Evolutionary conservation across 257 asterid genomes (phyloP).

Genomic region (Gentiana dahurica): DNA sequence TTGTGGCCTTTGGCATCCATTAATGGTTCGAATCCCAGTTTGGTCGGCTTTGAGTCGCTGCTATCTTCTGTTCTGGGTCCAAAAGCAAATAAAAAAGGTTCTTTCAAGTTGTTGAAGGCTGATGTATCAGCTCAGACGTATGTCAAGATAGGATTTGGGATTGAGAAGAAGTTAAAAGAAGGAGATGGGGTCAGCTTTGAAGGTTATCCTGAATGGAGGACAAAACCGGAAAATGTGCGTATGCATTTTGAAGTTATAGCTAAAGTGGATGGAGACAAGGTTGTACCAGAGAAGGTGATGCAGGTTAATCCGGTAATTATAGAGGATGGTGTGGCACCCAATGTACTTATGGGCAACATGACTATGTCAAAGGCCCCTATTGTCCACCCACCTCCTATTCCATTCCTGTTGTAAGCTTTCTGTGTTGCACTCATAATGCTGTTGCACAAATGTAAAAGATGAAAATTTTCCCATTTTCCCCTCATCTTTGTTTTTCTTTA

Average conservation of each 20-base stretch:
- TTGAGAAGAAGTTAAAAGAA: constrained; percentile 53
- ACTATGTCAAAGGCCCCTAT: constrained; percentile 53
- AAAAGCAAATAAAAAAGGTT: constrained; percentile 53
- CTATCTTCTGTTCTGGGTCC: constrained; percentile 69
- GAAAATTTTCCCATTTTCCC: neutral
- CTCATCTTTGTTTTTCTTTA: neutral
- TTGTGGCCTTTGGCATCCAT: constrained; percentile 79
- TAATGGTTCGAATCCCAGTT: constrained; percentile 55
- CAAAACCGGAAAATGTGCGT: constrained; percentile 48
- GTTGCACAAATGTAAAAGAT: constrained; percentile 31
- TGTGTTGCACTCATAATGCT: neutral
- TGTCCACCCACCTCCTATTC: constrained; percentile 51
- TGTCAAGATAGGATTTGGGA: constrained; percentile 78
- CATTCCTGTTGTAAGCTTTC: constrained; percentile 42
- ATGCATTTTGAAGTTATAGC: constrained; percentile 96
- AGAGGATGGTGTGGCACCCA: constrained; percentile 49
- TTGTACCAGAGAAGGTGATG: constrained; percentile 72
- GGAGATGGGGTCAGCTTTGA: constrained; percentile 30
- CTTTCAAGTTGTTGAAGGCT: constrained; percentile 76
- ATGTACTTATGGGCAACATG: constrained; percentile 40
- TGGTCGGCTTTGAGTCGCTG: constrained; percentile 76
- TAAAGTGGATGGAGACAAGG: constrained; percentile 81
- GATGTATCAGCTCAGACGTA: constrained; percentile 82
- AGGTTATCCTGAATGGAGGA: constrained; percentile 81
- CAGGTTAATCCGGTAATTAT: constrained; percentile 58